A percentile compares a stretch with the other conserved stretches of the same genome.
phyloP scores from a whole-genome alignment of 768 basidiomycete species.

The Lenzites betulinus region DNA sequence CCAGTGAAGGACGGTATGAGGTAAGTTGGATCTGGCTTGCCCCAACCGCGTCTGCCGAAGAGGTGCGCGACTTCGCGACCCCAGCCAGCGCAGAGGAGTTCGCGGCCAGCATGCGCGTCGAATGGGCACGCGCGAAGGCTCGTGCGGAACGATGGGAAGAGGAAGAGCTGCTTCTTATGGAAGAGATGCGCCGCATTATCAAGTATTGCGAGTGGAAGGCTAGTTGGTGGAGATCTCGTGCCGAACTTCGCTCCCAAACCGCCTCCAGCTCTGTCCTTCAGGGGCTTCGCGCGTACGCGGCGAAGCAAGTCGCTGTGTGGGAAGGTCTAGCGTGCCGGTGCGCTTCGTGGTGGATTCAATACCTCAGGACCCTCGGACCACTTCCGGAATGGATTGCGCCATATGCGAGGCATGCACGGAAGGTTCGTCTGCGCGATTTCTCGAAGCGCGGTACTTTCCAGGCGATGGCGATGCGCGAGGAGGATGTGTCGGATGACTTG shows the following conservation, averaged over 20 bases:
- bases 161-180: constrained; percentile 35
- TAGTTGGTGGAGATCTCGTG: constrained; percentile 28
- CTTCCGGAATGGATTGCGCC: neutral
- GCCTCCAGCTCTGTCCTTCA: too few relatives aligned
- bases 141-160: constrained; percentile 38
- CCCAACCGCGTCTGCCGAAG: neutral
- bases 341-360: neutral
- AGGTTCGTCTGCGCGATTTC: neutral
- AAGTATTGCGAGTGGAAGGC: constrained; percentile 24
- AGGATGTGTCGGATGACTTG: too few relatives aligned
- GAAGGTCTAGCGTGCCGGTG: neutral
- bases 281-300: neutral
- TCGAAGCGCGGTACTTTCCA: too few relatives aligned
- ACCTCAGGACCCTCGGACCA: neutral
- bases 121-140: constrained; percentile 29
- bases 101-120: constrained; percentile 3
- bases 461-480: too few relatives aligned
- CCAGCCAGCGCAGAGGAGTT: neutral
- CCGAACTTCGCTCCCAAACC: too few relatives aligned
- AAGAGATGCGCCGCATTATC: constrained; percentile 37
- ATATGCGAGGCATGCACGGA: neutral
- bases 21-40: constrained; percentile 22
- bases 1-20: constrained; percentile 12
- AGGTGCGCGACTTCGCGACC: neutral
- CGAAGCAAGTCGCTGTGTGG: neutral